Evolutionary conservation across 305 asterid genomes (phyloP).

Genomic region (Fraxinus xanthoxyloides): DNA sequence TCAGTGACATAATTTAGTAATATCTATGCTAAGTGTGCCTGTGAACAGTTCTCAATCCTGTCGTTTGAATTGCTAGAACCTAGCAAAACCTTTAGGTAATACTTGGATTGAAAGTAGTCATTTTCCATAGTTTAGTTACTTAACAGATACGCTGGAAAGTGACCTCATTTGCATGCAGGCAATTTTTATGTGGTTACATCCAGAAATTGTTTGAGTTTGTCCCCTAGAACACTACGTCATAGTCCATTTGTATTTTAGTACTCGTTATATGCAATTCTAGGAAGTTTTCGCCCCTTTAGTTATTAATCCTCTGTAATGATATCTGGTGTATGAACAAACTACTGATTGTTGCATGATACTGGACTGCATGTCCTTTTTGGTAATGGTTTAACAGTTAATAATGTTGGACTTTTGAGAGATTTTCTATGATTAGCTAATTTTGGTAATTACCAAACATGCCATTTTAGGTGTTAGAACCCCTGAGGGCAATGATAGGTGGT

Average conservation of each 20-base stretch:
- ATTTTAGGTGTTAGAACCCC: constrained; percentile 83
- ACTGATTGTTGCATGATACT: neutral
- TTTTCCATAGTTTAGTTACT: neutral
- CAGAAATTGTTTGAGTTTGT: constrained; percentile 1
- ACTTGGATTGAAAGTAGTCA: neutral
- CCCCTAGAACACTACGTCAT: neutral
- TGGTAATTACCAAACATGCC: neutral
- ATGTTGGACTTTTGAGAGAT: neutral
- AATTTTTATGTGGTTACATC: constrained; percentile 1
- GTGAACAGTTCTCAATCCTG: neutral
- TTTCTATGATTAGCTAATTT: neutral
- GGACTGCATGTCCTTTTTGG: neutral
- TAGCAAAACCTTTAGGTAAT: neutral
- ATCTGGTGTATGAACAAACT: constrained; percentile 3
- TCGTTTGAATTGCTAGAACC: neutral
- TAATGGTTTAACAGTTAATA: neutral
- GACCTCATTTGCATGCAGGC: neutral
- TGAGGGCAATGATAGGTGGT: constrained; percentile 80
- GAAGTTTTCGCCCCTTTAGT: neutral
- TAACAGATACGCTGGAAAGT: neutral
- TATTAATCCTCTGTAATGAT: neutral
- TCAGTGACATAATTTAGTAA: neutral
- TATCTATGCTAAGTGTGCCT: neutral
- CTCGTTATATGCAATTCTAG: neutral
- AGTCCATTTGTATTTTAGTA: constrained; percentile 1